Conservation (phyloP, 129 eudicot genomes). For the Helianthus annuus region DNA sequence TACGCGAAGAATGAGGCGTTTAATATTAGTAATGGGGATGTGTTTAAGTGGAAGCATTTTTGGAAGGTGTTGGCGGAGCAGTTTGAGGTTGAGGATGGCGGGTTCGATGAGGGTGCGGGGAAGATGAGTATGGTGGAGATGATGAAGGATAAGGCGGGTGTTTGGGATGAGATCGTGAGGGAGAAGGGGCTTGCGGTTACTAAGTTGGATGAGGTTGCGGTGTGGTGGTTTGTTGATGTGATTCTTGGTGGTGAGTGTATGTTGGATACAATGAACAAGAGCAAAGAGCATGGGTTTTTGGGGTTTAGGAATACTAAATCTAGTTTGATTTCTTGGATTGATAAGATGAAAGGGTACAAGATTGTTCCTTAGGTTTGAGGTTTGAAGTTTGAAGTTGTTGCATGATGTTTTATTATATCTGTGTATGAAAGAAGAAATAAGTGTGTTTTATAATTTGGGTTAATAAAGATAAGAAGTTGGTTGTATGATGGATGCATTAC, state of each 20-base stretch:
- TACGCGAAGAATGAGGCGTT: constrained; percentile 78
- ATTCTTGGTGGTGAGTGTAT: constrained; percentile 27
- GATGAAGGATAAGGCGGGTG: constrained; percentile 77
- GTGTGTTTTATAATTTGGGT: no score
- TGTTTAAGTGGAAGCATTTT: constrained; percentile 87
- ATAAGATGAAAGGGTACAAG: constrained; percentile 27
- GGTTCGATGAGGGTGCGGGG: constrained; percentile 49
- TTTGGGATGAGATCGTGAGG: constrained; percentile 74
- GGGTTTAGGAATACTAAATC: constrained; percentile 72
- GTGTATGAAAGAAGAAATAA: no score
- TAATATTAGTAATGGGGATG: constrained; percentile 82
- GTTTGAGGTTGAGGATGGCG: constrained; percentile 68
- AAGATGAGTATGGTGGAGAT: constrained; percentile 51
- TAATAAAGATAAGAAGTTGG: no score
- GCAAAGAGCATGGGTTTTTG: constrained; percentile 83
- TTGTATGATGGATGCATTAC: no score
- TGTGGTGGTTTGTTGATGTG: constrained; percentile 76
- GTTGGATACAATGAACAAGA: constrained; percentile 79
- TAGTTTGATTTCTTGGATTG: constrained; percentile 40
- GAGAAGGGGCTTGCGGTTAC: constrained; percentile 49
- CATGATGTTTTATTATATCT: no score
- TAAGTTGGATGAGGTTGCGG: constrained; percentile 67
- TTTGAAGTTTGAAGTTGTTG: neutral
- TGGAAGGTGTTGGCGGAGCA: constrained; percentile 81
- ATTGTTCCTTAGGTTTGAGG: constrained; percentile 27